Base-by-base conservation (phyloP, 257 asterid genomes). In the Echium plantagineum region DNA sequence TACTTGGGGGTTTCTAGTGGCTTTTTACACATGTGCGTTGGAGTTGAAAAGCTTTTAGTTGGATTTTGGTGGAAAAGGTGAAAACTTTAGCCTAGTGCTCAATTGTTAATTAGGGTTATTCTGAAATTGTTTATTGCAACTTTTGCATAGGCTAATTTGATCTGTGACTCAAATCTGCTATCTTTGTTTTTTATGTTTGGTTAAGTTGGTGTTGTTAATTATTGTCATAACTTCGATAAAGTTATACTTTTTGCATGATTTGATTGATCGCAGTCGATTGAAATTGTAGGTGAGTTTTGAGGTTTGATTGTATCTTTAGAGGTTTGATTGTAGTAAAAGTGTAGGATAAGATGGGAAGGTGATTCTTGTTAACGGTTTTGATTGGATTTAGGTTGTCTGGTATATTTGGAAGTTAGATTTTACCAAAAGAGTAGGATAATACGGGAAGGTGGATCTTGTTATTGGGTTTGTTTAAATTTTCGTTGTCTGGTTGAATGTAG, bases 111-210 rank as follows among this genome's bases (percentile, higher is more conserved):
- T 58, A 49, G 67, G 61, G 59, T 57, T 57, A 1, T 38, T 38
- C 3, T 8, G 12, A 6, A 6, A 10, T 15, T 42, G 16, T 52
- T 56, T 20, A 21, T 16, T 21, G 59, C 24, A 5, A 52, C 35
- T 74, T 24, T 69, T 65, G n/a, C 68, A 38, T 69, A 69, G 66
- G 73, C 74, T 56, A 70, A 67, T 59, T 69, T 73, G 77, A 68
- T 78, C 66, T 69, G 66, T 53, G 64, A 35, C 54, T 72, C 52
- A 52, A 63, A 52, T 60, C 53, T 63, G 64, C 65, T 68, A 68
- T 74, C 71, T 71, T 64, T 66, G 42, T 55, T 42, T 42, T 62
- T 65, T 63, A 63, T 21, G 63, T 68, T 16, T 68, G 67, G 63
- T 67, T 58, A 52, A 42, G 59, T 51, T 61, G 55, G 61, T 63